Conservation (phyloP, 2,329 filamentous ascomycete genomes). For the Aureobasidium mangrovei region DNA sequence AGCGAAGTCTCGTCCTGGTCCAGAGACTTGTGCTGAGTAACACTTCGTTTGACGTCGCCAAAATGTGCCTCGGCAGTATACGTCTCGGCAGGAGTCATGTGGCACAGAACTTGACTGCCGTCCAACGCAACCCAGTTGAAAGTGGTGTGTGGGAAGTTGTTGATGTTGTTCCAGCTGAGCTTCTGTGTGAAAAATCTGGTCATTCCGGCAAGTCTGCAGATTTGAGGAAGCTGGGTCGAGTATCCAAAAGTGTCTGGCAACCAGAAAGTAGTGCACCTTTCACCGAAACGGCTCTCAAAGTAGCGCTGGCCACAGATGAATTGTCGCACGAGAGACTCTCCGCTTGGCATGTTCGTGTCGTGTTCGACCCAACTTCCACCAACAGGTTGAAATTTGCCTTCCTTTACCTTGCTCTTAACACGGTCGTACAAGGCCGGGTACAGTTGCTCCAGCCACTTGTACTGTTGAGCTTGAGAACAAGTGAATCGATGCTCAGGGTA, state of each 20-base stretch:
- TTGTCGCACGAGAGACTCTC: slow-evolving; percentile 86
- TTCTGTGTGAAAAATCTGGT: slow-evolving; percentile 95
- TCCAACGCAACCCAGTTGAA: slow-evolving; percentile 98
- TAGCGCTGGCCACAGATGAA: slow-evolving; percentile 94
- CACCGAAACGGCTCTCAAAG: slow-evolving; percentile 87
- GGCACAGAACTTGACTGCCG: slow-evolving; percentile 91
- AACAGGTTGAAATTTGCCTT: slow-evolving; percentile 87
- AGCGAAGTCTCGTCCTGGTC: slow-evolving; percentile 86
- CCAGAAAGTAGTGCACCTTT: slow-evolving; percentile 89
- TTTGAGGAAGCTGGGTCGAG: slow-evolving; percentile 84
- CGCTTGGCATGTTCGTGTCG: slow-evolving; percentile 94
- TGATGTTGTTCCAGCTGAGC: slow-evolving; percentile 99
- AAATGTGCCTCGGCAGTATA: slow-evolving; percentile 94
- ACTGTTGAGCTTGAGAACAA: slow-evolving; percentile 92
- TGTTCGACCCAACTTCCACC: slow-evolving; percentile 99
- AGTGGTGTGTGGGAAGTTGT: slow-evolving; percentile 95
- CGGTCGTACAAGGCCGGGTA: slow-evolving; percentile 86
- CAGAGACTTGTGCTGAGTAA: slow-evolving; percentile 90
- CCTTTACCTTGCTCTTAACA: slow-evolving; percentile 82
- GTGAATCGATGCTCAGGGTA: slow-evolving; percentile 92
- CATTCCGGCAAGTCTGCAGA: slow-evolving; percentile 94
- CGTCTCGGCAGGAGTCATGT: slow-evolving; percentile 93
- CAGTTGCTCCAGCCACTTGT: slow-evolving; percentile 87
- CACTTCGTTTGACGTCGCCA: slow-evolving; percentile 82
- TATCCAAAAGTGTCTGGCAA: slow-evolving; percentile 97